Conservation (phyloP, 2,329 filamentous ascomycete species). For the Pseudocercospora pini-densiflorae region DNA sequence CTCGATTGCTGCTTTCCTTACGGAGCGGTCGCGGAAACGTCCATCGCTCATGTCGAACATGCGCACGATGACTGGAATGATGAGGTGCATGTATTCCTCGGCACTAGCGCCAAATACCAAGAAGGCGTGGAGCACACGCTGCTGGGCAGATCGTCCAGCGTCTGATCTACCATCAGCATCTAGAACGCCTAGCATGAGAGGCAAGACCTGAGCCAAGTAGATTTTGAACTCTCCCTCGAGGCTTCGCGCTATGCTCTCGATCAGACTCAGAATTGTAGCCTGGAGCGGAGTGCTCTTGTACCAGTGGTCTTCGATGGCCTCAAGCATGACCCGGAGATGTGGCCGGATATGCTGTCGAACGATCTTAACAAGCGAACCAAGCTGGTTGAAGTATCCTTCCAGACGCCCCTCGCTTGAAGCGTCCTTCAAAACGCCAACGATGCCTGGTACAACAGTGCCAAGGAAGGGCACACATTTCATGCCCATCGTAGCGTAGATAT, state of each 20-base stretch:
- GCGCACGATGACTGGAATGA: conserved; percentile 91
- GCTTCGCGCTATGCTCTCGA: conserved; percentile 92
- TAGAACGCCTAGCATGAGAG: conserved; percentile 90
- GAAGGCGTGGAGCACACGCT: conserved; percentile 87
- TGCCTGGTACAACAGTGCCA: conserved; percentile 90
- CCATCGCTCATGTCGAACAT: conserved; percentile 76
- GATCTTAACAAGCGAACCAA: conserved; percentile 90
- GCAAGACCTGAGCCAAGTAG: conserved; percentile 85
- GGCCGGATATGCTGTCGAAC: conserved; percentile 95
- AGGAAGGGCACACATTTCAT: conserved; percentile 96
- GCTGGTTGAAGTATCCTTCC: conserved; percentile 96
- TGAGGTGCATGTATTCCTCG: conserved; percentile 99
- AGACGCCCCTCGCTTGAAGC: conserved; percentile 69
- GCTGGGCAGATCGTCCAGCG: conserved; percentile 37
- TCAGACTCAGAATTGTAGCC: conserved; percentile 85
- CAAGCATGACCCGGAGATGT: conserved; percentile 84
- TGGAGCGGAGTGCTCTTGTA: conserved; percentile 78
- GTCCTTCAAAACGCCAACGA: conserved; percentile 84
- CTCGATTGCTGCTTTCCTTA: conserved; percentile 89
- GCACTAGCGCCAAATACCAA: conserved; percentile 93
- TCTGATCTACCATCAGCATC: conserved; percentile 88
- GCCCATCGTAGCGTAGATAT: conserved; percentile 94
- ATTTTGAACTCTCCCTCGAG: conserved; percentile 98
- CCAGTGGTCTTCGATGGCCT: conserved; percentile 90
- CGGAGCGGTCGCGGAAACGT: conserved; percentile 56